Conservation (phyloP, 1,284 basidiomycete genomes). For the Moesziomyces antarcticus region DNA sequence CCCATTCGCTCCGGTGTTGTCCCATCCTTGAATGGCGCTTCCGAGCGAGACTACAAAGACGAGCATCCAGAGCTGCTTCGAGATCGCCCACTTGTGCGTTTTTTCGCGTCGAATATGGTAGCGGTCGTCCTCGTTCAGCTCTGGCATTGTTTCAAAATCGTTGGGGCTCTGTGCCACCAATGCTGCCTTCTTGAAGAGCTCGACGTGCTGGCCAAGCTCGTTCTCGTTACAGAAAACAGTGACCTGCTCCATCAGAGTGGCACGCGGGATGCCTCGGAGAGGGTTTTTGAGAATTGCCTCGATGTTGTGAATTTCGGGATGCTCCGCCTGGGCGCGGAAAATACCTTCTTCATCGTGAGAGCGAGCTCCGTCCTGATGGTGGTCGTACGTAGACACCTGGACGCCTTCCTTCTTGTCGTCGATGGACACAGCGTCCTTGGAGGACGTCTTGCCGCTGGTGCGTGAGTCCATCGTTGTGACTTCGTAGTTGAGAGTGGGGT, state of each 20-base stretch:
- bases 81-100: constrained; percentile 71
- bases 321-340: not conserved
- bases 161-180: constrained; percentile 48
- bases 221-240: constrained; percentile 1
- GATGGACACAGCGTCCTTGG: not conserved
- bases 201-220: constrained; percentile 45
- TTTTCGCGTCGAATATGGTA: constrained; percentile 71
- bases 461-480: not conserved
- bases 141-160: constrained; percentile 71
- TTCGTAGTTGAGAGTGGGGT: not conserved
- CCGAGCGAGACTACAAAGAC: constrained; percentile 75
- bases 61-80: constrained; percentile 71
- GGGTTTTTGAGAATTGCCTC: constrained; percentile 5
- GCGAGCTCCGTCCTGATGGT: not conserved
- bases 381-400: constrained; percentile 2
- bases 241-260: not conserved
- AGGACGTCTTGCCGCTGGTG: constrained; percentile 3
- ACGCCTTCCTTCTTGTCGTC: constrained; percentile 3
- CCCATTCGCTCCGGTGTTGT: constrained; percentile 77
- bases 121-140: constrained; percentile 75
- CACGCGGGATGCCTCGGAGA: constrained; percentile 6
- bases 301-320: constrained; percentile 2
- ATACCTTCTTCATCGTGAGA: constrained; percentile 1
- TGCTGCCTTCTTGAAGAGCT: constrained; percentile 45
- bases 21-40: constrained; percentile 79